These are phyloP conservation scores for Athelia psychrophila DNA, from an alignment of 1,284 basidiomycete species.

Conservation along the genomic window DNA sequence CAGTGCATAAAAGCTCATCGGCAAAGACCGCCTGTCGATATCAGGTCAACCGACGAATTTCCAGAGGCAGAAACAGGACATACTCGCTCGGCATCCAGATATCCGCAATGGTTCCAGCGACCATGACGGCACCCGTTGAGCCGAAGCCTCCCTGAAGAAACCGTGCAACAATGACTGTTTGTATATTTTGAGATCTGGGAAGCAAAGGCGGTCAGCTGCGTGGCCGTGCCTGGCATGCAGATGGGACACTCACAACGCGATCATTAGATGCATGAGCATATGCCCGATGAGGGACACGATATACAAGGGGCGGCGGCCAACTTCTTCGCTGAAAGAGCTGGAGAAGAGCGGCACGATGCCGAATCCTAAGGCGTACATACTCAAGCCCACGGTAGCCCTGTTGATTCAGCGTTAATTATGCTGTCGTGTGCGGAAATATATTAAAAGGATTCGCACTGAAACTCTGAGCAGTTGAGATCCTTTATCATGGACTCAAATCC, in stretches of 20 bases:
- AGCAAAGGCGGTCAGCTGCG: neutral
- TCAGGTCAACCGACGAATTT: neutral
- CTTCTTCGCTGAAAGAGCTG: slow-evolving; percentile 50
- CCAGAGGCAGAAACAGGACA: slow-evolving; percentile 2
- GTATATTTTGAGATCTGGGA: slow-evolving; percentile 25
- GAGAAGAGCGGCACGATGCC: slow-evolving; percentile 45
- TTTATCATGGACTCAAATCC: slow-evolving; percentile 37
- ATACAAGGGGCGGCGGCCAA: slow-evolving; percentile 46
- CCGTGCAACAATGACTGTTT: slow-evolving; percentile 26
- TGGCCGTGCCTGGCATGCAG: neutral
- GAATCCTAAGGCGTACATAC: slow-evolving; percentile 44
- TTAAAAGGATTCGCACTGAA: slow-evolving; percentile 10
- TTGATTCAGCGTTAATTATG: too few relatives aligned
- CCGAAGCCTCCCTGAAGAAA: slow-evolving; percentile 30
- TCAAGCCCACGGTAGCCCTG: slow-evolving; percentile 33
- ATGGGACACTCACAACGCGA: slow-evolving; percentile 31
- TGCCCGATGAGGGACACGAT: slow-evolving; percentile 36
- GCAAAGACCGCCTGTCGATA: slow-evolving; percentile 45
- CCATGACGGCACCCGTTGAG: slow-evolving; percentile 60
- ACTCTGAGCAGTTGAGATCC: slow-evolving; percentile 36
- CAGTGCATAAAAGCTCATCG: slow-evolving; percentile 55
- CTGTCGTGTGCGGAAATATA: too few relatives aligned
- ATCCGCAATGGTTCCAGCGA: slow-evolving; percentile 64
- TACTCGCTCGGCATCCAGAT: slow-evolving; percentile 29
- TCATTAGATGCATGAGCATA: slow-evolving; percentile 35